Evolutionary conservation across 345 rosid genomes (phyloP).

Genomic region (Brassica napus): Da-Ae NC_063450.1:265501-266000

Average conservation of each 20-base stretch:
- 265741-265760: background rate
- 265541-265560: background rate
- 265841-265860: slow-evolving; percentile 5
- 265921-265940: background rate
- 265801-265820: background rate
- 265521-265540: too few relatives aligned
- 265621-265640: background rate
- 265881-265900: slow-evolving; percentile 8
- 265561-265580: slow-evolving; percentile 5
- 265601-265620: background rate
- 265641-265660: background rate
- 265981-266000: background rate
- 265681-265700: slow-evolving; percentile 13
- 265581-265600: background rate
- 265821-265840: background rate
- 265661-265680: slow-evolving; percentile 16
- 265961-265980: background rate
- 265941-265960: background rate
- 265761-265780: slow-evolving; percentile 22
- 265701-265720: background rate
- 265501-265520: too few relatives aligned
- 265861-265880: slow-evolving; percentile 29
- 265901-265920: background rate
- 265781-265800: background rate
- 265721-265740: background rate